Evolutionary conservation across 805 yeast genomes (phyloP).

Genomic region (Wickerhamomyces mucosus): DNA sequence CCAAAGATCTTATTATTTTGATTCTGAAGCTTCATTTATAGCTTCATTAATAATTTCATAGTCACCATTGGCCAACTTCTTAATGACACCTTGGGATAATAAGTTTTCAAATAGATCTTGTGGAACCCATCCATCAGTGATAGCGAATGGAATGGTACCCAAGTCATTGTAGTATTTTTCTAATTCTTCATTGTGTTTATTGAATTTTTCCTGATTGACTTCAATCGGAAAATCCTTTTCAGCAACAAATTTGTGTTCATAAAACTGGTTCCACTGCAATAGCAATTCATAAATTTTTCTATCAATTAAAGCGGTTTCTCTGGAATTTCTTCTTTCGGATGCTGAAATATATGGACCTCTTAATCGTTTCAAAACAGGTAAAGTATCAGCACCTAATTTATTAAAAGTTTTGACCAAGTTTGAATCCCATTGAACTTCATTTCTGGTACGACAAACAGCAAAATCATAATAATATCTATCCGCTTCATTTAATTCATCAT

Average conservation of each 20-base stretch:
- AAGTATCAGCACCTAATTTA: slow-evolving; percentile 71
- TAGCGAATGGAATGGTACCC: slow-evolving; percentile 71
- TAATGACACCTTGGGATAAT: slow-evolving; percentile 58
- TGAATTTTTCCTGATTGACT: slow-evolving; percentile 49
- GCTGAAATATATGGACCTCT: slow-evolving; percentile 57
- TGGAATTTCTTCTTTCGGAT: slow-evolving; percentile 44
- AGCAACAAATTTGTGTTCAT: slow-evolving; percentile 45
- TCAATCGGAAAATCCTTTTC: slow-evolving; percentile 48
- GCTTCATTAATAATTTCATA: slow-evolving; percentile 25
- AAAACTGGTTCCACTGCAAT: slow-evolving; percentile 61
- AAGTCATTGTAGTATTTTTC: slow-evolving; percentile 61
- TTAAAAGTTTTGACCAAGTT: slow-evolving; percentile 56
- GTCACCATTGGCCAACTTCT: slow-evolving; percentile 49
- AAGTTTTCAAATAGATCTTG: slow-evolving; percentile 80
- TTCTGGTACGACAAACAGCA: slow-evolving; percentile 84
- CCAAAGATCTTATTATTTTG: too few species aligned
- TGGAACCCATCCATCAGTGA: slow-evolving; percentile 93
- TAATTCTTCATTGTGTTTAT: slow-evolving; percentile 46
- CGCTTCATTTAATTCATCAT: slow-evolving; percentile 52
- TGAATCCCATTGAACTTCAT: slow-evolving; percentile 82
- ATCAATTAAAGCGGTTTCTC: slow-evolving; percentile 55
- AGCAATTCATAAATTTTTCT: slow-evolving; percentile 56
- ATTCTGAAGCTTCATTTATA: too few species aligned
- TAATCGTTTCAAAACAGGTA: slow-evolving; percentile 68
- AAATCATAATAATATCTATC: slow-evolving; percentile 77